These are phyloP conservation scores for Sporisorium scitamineum DNA, from an alignment of 1,284 basidiomycete species.

Conservation along the genomic window DNA sequence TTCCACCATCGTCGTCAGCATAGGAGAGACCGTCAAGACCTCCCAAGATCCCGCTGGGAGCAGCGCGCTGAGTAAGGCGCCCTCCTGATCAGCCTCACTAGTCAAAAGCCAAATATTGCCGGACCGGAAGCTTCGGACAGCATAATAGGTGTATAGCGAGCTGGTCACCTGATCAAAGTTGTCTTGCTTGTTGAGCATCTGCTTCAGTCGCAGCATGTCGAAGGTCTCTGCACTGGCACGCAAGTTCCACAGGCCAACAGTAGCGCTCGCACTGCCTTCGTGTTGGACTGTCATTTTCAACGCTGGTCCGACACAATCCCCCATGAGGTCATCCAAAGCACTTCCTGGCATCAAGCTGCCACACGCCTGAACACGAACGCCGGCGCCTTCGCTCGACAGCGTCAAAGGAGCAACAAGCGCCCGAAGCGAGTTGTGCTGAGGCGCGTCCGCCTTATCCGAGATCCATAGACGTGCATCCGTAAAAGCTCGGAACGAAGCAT, in stretches of 20 bases:
- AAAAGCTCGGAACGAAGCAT: conserved; percentile 62
- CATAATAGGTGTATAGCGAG: conserved; percentile 9
- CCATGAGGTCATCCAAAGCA: conserved; percentile 29
- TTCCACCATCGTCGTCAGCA: conserved; percentile 14
- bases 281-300: conserved; percentile 31
- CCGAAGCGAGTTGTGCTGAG: conserved; percentile 9
- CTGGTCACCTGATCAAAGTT: not conserved
- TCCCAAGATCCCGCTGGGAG: conserved; percentile 30
- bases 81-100: not conserved
- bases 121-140: conserved; percentile 24
- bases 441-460: conserved; percentile 31
- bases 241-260: conserved; percentile 37
- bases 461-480: conserved; percentile 42
- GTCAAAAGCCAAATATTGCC: conserved; percentile 15
- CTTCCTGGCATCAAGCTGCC: conserved; percentile 10
- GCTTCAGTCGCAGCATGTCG: conserved; percentile 15
- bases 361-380: conserved; percentile 10
- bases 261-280: conserved; percentile 16
- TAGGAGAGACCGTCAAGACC: conserved; percentile 19
- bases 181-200: not conserved
- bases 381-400: not conserved
- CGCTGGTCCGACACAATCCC: conserved; percentile 19
- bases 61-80: not conserved
- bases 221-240: conserved; percentile 19
- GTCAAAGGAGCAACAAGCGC: conserved; percentile 16